Percentiles rank a stretch among this genome's conserved stretches.
Conservation (phyloP, 2,329 filamentous ascomycete genomes). For the Xylaria sp. region DNA sequence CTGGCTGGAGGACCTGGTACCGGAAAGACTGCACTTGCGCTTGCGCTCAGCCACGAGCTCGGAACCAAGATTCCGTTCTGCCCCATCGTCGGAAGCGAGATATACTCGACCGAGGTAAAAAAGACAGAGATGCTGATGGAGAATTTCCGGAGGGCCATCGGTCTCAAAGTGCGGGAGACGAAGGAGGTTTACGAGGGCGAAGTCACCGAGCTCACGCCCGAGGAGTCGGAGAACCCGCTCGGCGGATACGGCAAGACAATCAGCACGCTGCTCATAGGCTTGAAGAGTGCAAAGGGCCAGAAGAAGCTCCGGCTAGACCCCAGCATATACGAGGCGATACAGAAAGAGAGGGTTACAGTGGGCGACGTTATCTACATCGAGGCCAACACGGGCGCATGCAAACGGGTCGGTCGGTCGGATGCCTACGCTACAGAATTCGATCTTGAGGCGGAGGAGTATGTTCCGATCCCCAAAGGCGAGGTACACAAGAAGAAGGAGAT, state of each 20-base stretch:
- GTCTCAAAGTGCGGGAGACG: slow-evolving; percentile 95
- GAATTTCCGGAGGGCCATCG: slow-evolving; percentile 97
- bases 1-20: slow-evolving; percentile 95
- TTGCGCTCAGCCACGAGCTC: slow-evolving; percentile 95
- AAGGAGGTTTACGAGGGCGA: slow-evolving; percentile 99
- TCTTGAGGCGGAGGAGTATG: slow-evolving; percentile 97
- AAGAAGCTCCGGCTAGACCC: slow-evolving; percentile 98
- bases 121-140: slow-evolving; percentile 99
- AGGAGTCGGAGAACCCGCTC: slow-evolving; percentile 97
- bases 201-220: slow-evolving; percentile 95
- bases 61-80: slow-evolving; percentile 99
- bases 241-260: slow-evolving; percentile 98
- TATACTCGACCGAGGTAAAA: slow-evolving; percentile 98
- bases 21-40: slow-evolving; percentile 94
- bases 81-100: slow-evolving; percentile 96
- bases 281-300: slow-evolving; percentile 95
- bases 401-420: slow-evolving; percentile 94
- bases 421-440: slow-evolving; percentile 99
- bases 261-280: slow-evolving; percentile 90
- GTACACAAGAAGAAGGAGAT: slow-evolving; percentile 99
- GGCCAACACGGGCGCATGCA: slow-evolving; percentile 97
- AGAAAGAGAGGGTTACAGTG: slow-evolving; percentile 95
- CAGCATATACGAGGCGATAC: slow-evolving; percentile 98
- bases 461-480: slow-evolving; percentile 97
- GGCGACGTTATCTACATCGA: slow-evolving; percentile 99